These are phyloP conservation scores for Sporothrix schenckii DNA, from an alignment of 2,329 filamentous ascomycete genomes.

Conservation along the genomic window DNA sequence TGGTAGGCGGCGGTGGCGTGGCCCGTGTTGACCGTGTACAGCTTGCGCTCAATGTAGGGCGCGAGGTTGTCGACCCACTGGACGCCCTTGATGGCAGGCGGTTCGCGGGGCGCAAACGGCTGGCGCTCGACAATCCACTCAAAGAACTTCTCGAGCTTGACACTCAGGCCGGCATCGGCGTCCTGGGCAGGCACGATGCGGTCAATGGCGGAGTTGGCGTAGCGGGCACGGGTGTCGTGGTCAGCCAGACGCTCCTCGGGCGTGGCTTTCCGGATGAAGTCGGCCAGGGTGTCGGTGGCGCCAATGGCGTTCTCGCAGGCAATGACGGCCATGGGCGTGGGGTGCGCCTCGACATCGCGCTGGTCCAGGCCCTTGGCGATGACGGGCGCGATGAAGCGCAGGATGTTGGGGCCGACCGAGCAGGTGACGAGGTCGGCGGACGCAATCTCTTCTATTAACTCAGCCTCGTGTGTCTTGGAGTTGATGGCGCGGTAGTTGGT, in stretches of 20 bases:
- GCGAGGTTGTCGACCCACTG: constrained; percentile 90
- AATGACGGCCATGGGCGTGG: constrained; percentile 81
- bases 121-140: constrained; percentile 95
- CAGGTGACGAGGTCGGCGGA: constrained; percentile 92
- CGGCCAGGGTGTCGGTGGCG: constrained; percentile 84
- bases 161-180: constrained; percentile 76
- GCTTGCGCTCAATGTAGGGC: constrained; percentile 98
- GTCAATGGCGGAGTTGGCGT: constrained; percentile 98
- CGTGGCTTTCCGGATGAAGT: constrained; percentile 79
- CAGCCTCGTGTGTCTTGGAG: constrained; percentile 79
- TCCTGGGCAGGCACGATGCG: constrained; percentile 95
- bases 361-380: constrained; percentile 92
- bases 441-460: constrained; percentile 81
- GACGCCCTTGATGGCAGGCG: constrained; percentile 80
- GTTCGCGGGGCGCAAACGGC: constrained; percentile 72
- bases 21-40: constrained; percentile 98
- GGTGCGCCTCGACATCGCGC: constrained; percentile 60
- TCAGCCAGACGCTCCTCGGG: constrained; percentile 66
- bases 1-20: constrained; percentile 97
- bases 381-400: constrained; percentile 93
- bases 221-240: constrained; percentile 75
- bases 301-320: constrained; percentile 98
- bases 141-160: constrained; percentile 97
- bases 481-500: constrained; percentile 97
- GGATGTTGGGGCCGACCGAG: constrained; percentile 92